phyloP scores from a whole-genome alignment of 495 filamentous ascomycete genomes.

The Oidiodendron maius region DNA sequence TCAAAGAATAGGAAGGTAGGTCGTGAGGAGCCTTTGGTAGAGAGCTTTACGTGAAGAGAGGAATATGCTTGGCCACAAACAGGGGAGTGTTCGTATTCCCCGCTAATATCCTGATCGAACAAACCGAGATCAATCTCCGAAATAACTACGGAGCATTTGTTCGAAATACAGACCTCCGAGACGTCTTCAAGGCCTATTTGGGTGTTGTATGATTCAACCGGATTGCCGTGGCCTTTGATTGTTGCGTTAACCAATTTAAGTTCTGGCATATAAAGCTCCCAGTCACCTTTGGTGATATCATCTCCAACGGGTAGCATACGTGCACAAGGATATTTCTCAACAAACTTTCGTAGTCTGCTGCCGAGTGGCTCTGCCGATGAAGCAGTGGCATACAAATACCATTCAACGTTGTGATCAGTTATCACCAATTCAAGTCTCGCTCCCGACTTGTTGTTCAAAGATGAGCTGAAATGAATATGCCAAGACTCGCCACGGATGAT shows the following conservation, averaged over 20 bases:
- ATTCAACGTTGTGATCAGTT: conserved; percentile 30
- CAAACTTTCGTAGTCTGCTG: conserved; percentile 37
- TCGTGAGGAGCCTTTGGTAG: conserved; percentile 7
- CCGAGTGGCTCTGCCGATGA: conserved; percentile 26
- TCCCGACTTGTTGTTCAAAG: neutral
- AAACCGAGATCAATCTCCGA: conserved; percentile 12
- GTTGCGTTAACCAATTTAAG: conserved; percentile 18
- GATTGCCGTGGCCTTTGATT: conserved; percentile 24
- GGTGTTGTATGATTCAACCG: conserved; percentile 30
- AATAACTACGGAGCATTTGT: conserved; percentile 1
- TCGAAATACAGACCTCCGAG: neutral
- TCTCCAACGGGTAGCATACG: conserved; percentile 34
- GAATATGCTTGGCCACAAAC: conserved; percentile 63
- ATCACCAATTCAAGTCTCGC: conserved; percentile 2
- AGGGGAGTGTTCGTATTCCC: conserved; percentile 49
- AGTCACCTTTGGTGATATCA: conserved; percentile 38
- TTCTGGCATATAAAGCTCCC: conserved; percentile 45
- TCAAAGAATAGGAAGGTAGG: conserved; percentile 63
- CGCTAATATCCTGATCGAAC: conserved; percentile 41
- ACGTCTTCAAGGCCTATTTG: conserved; percentile 22
- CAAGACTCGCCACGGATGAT: conserved; percentile 45
- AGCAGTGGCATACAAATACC: conserved; percentile 49
- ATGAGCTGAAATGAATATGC: conserved; percentile 47
- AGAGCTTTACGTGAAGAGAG: conserved; percentile 44
- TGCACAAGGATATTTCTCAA: conserved; percentile 48